Percentiles rank a stretch among this genome's conserved stretches.
Conservation (phyloP, 2,329 filamentous ascomycete species). For the Macrophomina tecta region DNA sequence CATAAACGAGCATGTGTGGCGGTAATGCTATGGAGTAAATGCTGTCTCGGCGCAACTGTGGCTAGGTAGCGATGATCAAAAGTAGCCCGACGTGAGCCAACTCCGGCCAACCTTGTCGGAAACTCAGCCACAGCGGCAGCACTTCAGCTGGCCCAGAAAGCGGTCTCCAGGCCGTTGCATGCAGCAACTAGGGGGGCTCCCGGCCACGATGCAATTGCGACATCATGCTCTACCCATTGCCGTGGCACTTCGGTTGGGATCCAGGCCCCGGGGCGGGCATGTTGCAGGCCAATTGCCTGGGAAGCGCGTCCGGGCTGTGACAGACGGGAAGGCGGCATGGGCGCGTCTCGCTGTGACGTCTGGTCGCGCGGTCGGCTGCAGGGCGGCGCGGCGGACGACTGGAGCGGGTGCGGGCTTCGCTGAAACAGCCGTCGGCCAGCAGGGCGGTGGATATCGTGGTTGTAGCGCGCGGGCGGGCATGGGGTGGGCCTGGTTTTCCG, state of each 20-base stretch:
- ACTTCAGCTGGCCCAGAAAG: background rate
- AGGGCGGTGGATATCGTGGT: background rate
- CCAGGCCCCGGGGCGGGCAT: background rate
- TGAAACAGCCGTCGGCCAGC: slow-evolving; percentile 4
- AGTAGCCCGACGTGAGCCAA: background rate
- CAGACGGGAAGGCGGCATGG: background rate
- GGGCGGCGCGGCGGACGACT: background rate
- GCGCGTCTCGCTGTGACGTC: background rate
- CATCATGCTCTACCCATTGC: background rate
- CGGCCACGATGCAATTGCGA: background rate
- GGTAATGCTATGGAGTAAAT: background rate
- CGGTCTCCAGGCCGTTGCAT: background rate
- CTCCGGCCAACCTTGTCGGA: background rate
- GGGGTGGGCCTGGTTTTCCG: background rate
- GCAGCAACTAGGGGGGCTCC: background rate
- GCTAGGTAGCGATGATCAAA: background rate
- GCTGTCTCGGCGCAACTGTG: background rate
- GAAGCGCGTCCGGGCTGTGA: background rate
- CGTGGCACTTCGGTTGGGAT: background rate
- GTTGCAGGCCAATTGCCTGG: background rate
- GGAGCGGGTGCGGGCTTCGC: background rate
- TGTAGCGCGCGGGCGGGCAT: background rate
- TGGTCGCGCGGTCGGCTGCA: background rate
- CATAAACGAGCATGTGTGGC: background rate
- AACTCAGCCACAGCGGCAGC: background rate